Evolutionary conservation across 768 basidiomycete genomes (phyloP), one percentile per base, ranked within the genome.

Genomic region (Lactifluus rugatus): DNA sequence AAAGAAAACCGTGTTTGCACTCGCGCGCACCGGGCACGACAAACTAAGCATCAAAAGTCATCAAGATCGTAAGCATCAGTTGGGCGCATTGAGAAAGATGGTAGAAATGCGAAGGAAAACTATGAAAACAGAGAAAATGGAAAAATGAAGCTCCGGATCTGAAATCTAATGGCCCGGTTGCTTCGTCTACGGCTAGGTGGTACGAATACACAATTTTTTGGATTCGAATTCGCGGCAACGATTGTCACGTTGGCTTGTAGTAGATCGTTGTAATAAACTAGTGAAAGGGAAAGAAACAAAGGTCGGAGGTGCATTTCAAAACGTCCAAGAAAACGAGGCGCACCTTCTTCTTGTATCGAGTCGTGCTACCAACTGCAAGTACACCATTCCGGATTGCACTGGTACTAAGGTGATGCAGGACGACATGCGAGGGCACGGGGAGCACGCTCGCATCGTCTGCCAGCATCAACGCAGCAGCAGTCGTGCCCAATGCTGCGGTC

Each of bases 371-470:
- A 5, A 97, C 93, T 39, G 93, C 93, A 49, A 97, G 71, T 47
- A 95, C 91, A 7, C 92, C 93, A 69, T 93, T 93, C 71, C 84
- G 79, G 61, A 98, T 98, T 52, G 94, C 93, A 66, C 92, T 95
- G 61, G 94, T 96, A 61, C 90, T 90, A 66, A 98, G 72, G 71
- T 98, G 94, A 65, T 96, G 93, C 62, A 98, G 74, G 23, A 97
- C 92, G 37, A 92, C 91, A 73, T 97, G 94, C 37, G 84, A 87
- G 21, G 94, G 94, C 21, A 96, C 91, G 16, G 95, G 87, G 62
- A 98, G 71, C 56, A 98, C 92, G 48, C 85, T 87, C 52, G 82
- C 87, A 67, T 98, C 94, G 71, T 98, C 94, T 17, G 83, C 81
- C 66, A 85, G 63, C n/a, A 78, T 74, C 0, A 66, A 64, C 7